A percentile compares a stretch with the other conserved stretches of the same genome.
phyloP scores from a whole-genome alignment of 1,284 basidiomycete species.

The Irpex rosettiformis region DNA sequence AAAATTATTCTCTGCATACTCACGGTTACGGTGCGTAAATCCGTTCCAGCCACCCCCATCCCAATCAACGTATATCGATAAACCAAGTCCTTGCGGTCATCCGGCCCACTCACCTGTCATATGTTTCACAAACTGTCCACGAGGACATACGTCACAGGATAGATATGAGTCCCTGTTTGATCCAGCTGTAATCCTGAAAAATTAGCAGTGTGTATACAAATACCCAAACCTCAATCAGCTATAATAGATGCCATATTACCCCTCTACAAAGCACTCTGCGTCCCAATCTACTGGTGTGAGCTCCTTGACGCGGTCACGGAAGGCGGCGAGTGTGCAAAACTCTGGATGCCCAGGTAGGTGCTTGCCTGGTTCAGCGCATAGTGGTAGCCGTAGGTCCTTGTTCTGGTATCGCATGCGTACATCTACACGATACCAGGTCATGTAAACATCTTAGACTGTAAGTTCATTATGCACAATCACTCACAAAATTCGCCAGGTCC shows the following conservation, averaged over 20 bases:
- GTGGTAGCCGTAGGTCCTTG: constrained; percentile 58
- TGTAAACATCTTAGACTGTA: not conserved
- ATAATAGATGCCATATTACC: not conserved
- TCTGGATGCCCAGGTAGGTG: constrained; percentile 73
- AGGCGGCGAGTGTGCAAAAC: constrained; percentile 72
- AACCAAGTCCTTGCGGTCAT: not conserved
- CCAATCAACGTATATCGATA: not conserved
- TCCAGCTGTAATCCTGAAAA: not conserved
- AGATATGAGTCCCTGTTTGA: not conserved
- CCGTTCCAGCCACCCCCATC: not conserved
- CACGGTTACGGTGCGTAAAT: not conserved
- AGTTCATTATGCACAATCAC: constrained; percentile 9
- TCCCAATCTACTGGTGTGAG: constrained; percentile 65
- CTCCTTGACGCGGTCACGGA: constrained; percentile 57
- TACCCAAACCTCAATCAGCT: not conserved
- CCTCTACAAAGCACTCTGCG: constrained; percentile 46
- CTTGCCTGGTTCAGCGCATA: constrained; percentile 64
- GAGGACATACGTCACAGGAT: not conserved
- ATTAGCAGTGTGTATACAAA: not conserved
- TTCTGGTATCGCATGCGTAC: constrained; percentile 80
- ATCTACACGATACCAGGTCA: constrained; percentile 40
- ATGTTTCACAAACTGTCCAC: not conserved
- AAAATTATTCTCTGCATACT: not conserved
- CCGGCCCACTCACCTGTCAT: not conserved
- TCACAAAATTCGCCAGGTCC: constrained; percentile 41